Base-by-base conservation (phyloP, 1,284 basidiomycete genomes). In the Hypsizygus ulmarius region DNA sequence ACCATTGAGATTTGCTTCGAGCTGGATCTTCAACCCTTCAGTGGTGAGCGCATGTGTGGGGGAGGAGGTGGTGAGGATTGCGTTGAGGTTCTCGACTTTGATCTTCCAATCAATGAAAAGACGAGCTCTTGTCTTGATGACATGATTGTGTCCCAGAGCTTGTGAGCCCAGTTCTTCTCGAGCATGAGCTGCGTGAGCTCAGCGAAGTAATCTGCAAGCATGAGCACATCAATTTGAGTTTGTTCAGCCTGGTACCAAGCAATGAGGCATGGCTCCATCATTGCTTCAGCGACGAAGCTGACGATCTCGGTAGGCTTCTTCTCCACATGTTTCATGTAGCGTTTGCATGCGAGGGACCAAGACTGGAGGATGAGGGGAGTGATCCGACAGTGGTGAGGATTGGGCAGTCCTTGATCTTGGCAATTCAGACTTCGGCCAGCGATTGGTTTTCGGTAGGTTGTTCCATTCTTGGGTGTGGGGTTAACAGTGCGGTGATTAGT, bases 41-140 rank as follows among this genome's bases (percentile, higher is more conserved):
- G 39, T 7, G 6, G 40, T 43, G 19, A 53, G 39, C n/a, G 45
- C 45, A 19, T 50, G 46, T n/a, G 49, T 16, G 37, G 44, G 35
- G 16, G 42, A 45, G 50, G 44, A 47, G 15, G 51, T 51, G 21
- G 18, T 15, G n/a, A 51, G 47, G 28, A 55, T 42, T 9, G 56
- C 50, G 18, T 55, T 16, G 39, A 30, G 15, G 15, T 55, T 55
- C 39, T 57, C 40, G 1, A 57, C 25, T 21, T 54, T 43, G 16
- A 58, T 56, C 34, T 50, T 40, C 54, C 50, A 57, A 30, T 52
- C 46, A 8, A 49, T 47, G 37, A 54, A 58, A 5, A 32, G 3
- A 5, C 4, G 43, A 21, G 14, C 15, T 37, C 38, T 25, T 52
- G 52, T 8, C 43, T 38, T 5, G 45, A 42, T 2, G 43, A 51